Conservation (phyloP, 148 eudicot species). For the Chenopodium quinoa region DNA sequence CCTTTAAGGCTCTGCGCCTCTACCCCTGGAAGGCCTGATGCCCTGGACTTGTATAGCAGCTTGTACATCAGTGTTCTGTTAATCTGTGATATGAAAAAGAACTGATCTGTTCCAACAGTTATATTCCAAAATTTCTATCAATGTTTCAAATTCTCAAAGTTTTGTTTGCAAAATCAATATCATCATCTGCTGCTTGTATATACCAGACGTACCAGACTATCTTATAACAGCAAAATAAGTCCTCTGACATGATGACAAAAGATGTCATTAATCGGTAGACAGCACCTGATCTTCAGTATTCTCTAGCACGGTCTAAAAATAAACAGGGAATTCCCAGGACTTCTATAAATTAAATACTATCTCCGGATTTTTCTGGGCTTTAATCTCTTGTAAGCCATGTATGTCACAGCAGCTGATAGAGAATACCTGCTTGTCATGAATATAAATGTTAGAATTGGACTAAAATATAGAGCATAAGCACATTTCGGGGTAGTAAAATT, state of each 20-base stretch:
- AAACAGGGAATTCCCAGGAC: neutral
- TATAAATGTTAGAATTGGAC: constrained; percentile 1
- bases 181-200: neutral
- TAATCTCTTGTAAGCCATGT: constrained; percentile 80
- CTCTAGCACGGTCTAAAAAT: neutral
- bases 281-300: neutral
- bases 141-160: neutral
- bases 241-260: neutral
- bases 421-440: constrained; percentile 58
- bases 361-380: constrained; percentile 44
- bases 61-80: neutral
- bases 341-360: constrained; percentile 21
- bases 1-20: neutral
- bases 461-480: neutral
- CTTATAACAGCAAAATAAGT: neutral
- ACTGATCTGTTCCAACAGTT: neutral
- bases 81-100: neutral
- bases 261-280: neutral
- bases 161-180: neutral
- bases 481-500: no score
- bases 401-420: constrained; percentile 80
- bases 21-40: neutral
- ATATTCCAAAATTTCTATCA: neutral
- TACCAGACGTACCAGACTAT: neutral
- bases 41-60: neutral